Evolutionary conservation across 257 asterid genomes (phyloP).

Genomic region (Coffea canephora): DNA sequence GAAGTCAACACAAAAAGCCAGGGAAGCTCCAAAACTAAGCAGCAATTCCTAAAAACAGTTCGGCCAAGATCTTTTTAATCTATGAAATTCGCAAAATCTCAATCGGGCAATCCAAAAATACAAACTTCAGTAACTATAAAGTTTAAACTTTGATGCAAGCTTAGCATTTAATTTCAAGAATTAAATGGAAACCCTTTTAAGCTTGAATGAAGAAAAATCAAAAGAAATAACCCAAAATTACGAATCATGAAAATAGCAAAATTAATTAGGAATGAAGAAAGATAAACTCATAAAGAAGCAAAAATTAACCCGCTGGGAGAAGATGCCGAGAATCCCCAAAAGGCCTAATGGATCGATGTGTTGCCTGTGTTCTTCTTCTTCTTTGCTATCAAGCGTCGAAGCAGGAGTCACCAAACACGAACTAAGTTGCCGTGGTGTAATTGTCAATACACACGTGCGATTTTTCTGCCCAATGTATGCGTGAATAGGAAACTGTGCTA

Average conservation of each 20-base stretch:
- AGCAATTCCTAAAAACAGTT: background rate
- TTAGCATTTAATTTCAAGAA: conserved; percentile 17
- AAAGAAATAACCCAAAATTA: background rate
- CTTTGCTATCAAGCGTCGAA: conserved; percentile 5
- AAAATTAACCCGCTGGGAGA: conserved; percentile 45
- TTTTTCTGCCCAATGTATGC: background rate
- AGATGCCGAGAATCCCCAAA: conserved; percentile 25
- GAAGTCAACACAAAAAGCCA: background rate
- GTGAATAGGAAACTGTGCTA: background rate
- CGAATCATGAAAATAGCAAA: background rate
- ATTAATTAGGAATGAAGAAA: conserved; percentile 24
- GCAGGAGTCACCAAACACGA: conserved; percentile 26
- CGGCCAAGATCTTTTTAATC: background rate
- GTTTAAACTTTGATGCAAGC: background rate
- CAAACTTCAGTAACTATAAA: background rate
- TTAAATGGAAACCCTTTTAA: conserved; percentile 30
- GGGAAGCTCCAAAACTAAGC: background rate
- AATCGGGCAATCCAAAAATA: conserved; percentile 6
- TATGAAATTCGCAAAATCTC: background rate
- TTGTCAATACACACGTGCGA: conserved; percentile 21
- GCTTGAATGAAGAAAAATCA: conserved; percentile 20
- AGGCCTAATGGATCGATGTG: conserved; percentile 12
- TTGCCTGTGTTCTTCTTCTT: conserved; percentile 4
- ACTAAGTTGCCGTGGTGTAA: background rate
- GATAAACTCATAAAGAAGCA: conserved; percentile 1